Evolutionary conservation across 2,329 filamentous ascomycete genomes (phyloP).

Genomic region (Diaporthe ampelina): DNA sequence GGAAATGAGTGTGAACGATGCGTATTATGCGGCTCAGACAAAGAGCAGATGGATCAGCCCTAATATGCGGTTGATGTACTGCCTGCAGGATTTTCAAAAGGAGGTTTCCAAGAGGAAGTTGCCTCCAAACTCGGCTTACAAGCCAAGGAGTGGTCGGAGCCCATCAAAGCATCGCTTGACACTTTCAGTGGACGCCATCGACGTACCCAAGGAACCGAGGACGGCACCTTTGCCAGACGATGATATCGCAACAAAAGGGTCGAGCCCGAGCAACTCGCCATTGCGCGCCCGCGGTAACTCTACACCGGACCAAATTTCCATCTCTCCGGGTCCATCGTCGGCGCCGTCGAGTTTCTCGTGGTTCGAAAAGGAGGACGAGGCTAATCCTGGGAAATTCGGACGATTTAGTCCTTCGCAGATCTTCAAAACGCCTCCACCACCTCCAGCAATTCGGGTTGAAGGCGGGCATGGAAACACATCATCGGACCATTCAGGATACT

Average conservation of each 20-base stretch:
- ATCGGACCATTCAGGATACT: conserved; percentile 32
- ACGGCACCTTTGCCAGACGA: conserved; percentile 73
- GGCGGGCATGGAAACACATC: conserved; percentile 47
- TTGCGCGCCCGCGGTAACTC: conserved; percentile 67
- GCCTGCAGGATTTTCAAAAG: conserved; percentile 85
- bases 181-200: conserved; percentile 71
- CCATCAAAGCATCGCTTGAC: conserved; percentile 73
- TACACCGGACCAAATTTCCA: conserved; percentile 62
- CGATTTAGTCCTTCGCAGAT: conserved; percentile 55
- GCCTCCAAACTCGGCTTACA: conserved; percentile 60
- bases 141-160: conserved; percentile 65
- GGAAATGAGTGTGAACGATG: conserved; percentile 82
- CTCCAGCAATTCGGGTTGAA: conserved; percentile 54
- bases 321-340: conserved; percentile 75
- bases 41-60: conserved; percentile 91
- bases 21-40: conserved; percentile 83
- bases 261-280: conserved; percentile 58
- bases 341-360: conserved; percentile 75
- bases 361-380: conserved; percentile 63
- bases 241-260: conserved; percentile 57
- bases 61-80: conserved; percentile 94
- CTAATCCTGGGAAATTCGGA: conserved; percentile 55
- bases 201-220: conserved; percentile 68
- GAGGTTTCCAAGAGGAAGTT: conserved; percentile 67
- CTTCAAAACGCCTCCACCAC: conserved; percentile 53